Percentiles rank a stretch among this genome's conserved stretches.
Conservation (phyloP, 768 basidiomycete species). For the Macrolepiota albuminosa region DNA sequence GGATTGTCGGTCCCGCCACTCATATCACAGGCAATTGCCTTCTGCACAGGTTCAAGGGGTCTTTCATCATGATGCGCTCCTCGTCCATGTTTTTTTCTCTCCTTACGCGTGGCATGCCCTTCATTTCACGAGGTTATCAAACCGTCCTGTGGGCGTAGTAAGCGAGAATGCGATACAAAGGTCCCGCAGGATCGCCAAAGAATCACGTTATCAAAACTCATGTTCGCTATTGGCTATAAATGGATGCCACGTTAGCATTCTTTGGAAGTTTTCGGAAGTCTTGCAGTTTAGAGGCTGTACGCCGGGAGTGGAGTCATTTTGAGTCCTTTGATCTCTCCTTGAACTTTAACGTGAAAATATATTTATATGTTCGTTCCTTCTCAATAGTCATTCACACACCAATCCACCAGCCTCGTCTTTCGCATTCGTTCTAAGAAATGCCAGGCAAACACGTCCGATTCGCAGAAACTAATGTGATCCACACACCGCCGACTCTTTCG, state of each 20-base stretch:
- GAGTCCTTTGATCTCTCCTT: not conserved
- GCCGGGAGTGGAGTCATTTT: not conserved
- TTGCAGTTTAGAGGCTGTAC: not conserved
- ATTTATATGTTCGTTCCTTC: not conserved
- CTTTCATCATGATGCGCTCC: not conserved
- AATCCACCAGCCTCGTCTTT: not conserved
- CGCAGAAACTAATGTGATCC: conserved; percentile 2
- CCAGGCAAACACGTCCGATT: conserved; percentile 20
- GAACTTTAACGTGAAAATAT: not conserved
- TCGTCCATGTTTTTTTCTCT: not conserved
- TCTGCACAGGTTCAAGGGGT: not conserved
- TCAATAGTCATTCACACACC: not conserved
- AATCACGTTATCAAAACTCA: not conserved
- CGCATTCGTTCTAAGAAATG: conserved; percentile 1
- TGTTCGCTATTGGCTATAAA: not conserved
- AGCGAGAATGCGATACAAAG: not conserved
- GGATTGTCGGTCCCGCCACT: not conserved
- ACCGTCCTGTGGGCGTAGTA: not conserved
- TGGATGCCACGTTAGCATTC: not conserved
- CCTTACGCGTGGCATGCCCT: not conserved
- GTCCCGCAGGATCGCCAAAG: not conserved
- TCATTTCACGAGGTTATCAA: not conserved
- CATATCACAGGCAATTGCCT: not conserved
- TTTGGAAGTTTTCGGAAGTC: not conserved
- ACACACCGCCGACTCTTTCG: conserved; percentile 12